These are phyloP conservation scores for Alternaria atra DNA, from an alignment of 2,329 filamentous ascomycete species.

Conservation along the genomic window DNA sequence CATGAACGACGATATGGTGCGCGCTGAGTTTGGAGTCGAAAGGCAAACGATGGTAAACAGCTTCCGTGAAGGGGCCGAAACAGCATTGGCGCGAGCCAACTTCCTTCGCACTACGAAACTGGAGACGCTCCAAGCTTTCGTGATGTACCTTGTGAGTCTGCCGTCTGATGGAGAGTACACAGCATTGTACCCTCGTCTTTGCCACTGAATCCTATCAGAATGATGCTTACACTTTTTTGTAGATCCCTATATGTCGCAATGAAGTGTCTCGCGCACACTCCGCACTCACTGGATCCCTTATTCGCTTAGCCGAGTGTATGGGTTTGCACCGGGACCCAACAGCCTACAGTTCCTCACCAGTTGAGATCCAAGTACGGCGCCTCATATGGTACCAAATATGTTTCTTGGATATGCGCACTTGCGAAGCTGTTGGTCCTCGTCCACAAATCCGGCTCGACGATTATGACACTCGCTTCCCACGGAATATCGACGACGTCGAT, in stretches of 20 bases:
- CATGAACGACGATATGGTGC: constrained; percentile 64
- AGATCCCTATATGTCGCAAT: constrained; percentile 75
- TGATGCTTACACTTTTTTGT: constrained; percentile 8
- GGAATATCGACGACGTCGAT: constrained; percentile 74
- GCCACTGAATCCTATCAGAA: not conserved
- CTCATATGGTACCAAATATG: constrained; percentile 81
- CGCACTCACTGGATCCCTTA: constrained; percentile 74
- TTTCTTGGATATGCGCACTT: constrained; percentile 78
- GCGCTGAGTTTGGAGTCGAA: constrained; percentile 63
- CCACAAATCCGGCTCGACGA: constrained; percentile 77
- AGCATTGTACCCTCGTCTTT: not conserved
- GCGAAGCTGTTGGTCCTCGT: constrained; percentile 76
- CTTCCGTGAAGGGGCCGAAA: constrained; percentile 67
- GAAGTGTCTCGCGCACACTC: constrained; percentile 79
- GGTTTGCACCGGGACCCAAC: constrained; percentile 76
- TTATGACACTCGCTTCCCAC: constrained; percentile 76
- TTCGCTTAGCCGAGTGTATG: constrained; percentile 80
- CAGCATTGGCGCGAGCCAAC: constrained; percentile 72
- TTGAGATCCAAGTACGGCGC: constrained; percentile 76
- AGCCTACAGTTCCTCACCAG: constrained; percentile 69
- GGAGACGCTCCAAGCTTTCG: constrained; percentile 79
- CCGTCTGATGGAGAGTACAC: too few species aligned
- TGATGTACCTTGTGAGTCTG: constrained; percentile 74
- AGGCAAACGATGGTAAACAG: constrained; percentile 68
- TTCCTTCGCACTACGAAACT: constrained; percentile 75